Base-by-base conservation (phyloP, 768 basidiomycete genomes). In the Zangia roseola region DNA sequence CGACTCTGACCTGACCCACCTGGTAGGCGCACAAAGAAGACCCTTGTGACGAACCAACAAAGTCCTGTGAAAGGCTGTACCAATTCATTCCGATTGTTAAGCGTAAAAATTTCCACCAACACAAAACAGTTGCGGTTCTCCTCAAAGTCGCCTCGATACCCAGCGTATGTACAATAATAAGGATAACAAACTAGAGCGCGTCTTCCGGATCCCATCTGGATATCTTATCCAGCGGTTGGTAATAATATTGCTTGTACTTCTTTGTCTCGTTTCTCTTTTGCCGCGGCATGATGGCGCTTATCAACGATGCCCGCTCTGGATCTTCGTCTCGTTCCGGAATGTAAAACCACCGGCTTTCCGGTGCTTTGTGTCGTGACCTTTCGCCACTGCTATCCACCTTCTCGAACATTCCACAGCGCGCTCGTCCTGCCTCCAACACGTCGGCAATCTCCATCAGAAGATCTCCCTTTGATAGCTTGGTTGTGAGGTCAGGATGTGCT, bases 241-340 rank as follows among this genome's bases (percentile, higher is more conserved):
- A 91, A 68, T 91, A 91, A 69, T 91, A 91, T 64, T 88, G 85
- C 65, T 91, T 91, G 53, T 84, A 86, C 69, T 88, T 85, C 76
- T 85, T 89, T 64, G 87, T 91, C 68, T 81, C 86, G 40, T 70
- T 82, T 45, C 88, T 71, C 69, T 89, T 91, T 46, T 75, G 85
- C 13, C 85, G 79, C 2, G 86, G 86, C 86, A 88, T 87, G 74
- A 88, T 81, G 52, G 80, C 82, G 59, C 73, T 67, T 47, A 90
- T 78, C 50, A 88, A 65, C 55, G 71, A 64, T 25, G 86, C 86
- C n/a, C 87, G 75, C 47, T 88, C 87, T 55, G 73, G 72, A 61
- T 90, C 86, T 57, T 77, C 73, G 57, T 90, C 87, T 60, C 73
- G 63, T 59, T 88, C 86, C 0, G 87, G 82, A 6, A 86, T 79